Percentiles rank a stretch among this genome's conserved stretches.
Evolutionary conservation across 257 asterid species (phyloP).

Genomic region (Voacanga thouarsii): DNA sequence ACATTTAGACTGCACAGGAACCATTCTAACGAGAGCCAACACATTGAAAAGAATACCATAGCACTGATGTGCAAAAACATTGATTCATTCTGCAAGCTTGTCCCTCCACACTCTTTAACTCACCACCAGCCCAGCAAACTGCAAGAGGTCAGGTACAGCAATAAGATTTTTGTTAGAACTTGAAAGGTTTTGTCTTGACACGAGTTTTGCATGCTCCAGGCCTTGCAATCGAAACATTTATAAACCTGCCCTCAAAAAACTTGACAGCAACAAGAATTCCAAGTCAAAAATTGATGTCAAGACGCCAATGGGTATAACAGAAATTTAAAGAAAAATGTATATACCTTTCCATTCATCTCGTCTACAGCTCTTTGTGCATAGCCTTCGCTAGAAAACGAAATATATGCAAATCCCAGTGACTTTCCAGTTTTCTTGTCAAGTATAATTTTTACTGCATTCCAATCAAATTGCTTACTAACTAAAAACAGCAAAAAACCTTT

Average conservation of each 20-base stretch:
- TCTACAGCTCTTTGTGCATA: slow-evolving; percentile 40
- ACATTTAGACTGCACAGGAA: neutral
- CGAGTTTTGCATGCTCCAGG: slow-evolving; percentile 48
- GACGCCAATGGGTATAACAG: neutral
- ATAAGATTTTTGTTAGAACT: slow-evolving; percentile 31
- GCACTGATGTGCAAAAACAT: neutral
- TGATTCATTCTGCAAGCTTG: neutral
- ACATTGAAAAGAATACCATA: neutral
- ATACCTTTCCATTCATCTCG: slow-evolving; percentile 54
- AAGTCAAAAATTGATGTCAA: neutral
- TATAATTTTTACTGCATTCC: slow-evolving; percentile 41
- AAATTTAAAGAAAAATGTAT: neutral
- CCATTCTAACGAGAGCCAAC: neutral
- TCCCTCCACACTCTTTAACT: neutral
- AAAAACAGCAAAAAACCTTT: neutral
- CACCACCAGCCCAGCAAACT: neutral
- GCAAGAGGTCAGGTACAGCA: neutral
- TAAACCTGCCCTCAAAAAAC: slow-evolving; percentile 55
- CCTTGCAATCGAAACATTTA: slow-evolving; percentile 38
- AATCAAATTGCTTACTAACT: neutral
- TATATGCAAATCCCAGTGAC: slow-evolving; percentile 52
- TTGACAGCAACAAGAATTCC: slow-evolving; percentile 22
- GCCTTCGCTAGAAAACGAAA: slow-evolving; percentile 44
- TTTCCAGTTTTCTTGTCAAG: slow-evolving; percentile 44
- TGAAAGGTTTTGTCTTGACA: slow-evolving; percentile 28